Conservation (phyloP, 768 basidiomycete genomes). For the Mrakia hoshinonis region DNA sequence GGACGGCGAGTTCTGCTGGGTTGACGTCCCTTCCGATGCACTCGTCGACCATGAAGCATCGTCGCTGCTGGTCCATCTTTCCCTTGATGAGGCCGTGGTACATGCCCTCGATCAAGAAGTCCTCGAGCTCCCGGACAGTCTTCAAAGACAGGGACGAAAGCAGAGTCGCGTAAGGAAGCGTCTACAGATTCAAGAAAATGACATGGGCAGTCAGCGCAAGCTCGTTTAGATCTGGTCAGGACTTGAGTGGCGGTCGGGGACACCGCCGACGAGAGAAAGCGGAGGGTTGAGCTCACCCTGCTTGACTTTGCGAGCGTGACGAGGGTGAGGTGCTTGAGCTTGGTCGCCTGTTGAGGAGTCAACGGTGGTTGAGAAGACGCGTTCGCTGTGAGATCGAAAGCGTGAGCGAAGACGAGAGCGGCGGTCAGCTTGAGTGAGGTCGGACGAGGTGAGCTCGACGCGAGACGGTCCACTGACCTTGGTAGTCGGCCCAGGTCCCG, state of each 20-base stretch:
- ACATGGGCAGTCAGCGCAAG: constrained; percentile 9
- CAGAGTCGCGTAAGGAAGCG: constrained; percentile 65
- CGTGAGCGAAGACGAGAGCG: constrained; percentile 2
- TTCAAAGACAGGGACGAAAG: constrained; percentile 63
- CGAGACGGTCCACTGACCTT: constrained; percentile 47
- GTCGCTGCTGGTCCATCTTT: constrained; percentile 85
- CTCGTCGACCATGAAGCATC: constrained; percentile 82
- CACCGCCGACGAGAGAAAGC: no score
- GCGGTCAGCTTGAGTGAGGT: not conserved
- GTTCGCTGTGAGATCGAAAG: constrained; percentile 48
- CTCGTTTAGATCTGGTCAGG: not conserved
- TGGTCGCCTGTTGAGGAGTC: constrained; percentile 63
- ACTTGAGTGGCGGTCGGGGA: not conserved
- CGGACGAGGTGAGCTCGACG: not conserved
- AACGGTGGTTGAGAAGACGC: constrained; percentile 59
- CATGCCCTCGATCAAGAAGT: constrained; percentile 93
- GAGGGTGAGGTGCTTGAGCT: constrained; percentile 87
- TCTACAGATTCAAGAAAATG: constrained; percentile 15
- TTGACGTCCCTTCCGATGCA: constrained; percentile 78
- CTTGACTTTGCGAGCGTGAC: constrained; percentile 69
- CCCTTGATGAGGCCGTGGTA: constrained; percentile 83
- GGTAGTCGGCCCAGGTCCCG: constrained; percentile 74
- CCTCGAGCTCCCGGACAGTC: constrained; percentile 80
- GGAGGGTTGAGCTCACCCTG: constrained; percentile 52
- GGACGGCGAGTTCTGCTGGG: constrained; percentile 28